Evolutionary conservation across 768 basidiomycete genomes (phyloP).

Genomic region (Gelatoporia subvermispora): DNA sequence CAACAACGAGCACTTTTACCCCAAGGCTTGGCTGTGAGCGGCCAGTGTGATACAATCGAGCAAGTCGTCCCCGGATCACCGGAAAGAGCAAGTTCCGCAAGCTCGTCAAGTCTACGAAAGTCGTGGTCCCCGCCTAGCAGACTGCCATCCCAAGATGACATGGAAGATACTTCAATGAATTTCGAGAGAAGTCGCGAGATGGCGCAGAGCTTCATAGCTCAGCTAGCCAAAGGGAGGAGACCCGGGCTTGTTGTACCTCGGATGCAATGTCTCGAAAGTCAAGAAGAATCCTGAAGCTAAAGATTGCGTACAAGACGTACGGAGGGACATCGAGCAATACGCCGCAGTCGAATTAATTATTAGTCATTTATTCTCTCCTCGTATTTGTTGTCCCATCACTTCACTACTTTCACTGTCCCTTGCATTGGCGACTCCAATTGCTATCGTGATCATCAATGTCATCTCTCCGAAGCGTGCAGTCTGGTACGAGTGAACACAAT

Average conservation of each 20-base stretch:
- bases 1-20: not conserved
- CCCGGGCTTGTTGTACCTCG: slow-evolving; percentile 14
- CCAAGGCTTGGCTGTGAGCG: not conserved
- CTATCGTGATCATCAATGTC: too few species aligned
- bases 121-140: not conserved
- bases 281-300: too few species aligned
- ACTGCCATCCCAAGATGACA: slow-evolving; percentile 13
- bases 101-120: not conserved
- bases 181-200: not conserved
- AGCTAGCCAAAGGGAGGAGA: slow-evolving; percentile 8
- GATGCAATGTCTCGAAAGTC: slow-evolving; percentile 13
- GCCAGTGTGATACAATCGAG: not conserved
- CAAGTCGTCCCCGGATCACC: not conserved
- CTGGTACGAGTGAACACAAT: too few species aligned
- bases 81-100: not conserved
- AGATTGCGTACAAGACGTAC: too few species aligned
- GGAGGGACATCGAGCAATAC: too few species aligned
- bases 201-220: slow-evolving; percentile 7
- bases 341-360: too few species aligned
- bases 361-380: too few species aligned
- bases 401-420: too few species aligned
- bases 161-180: not conserved
- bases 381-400: too few species aligned
- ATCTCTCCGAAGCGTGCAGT: too few species aligned
- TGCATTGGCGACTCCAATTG: too few species aligned